Evolutionary conservation across 2,329 filamentous ascomycete genomes (phyloP), one percentile per base, ranked within the genome.

Genomic region (Fusarium sp.): DNA sequence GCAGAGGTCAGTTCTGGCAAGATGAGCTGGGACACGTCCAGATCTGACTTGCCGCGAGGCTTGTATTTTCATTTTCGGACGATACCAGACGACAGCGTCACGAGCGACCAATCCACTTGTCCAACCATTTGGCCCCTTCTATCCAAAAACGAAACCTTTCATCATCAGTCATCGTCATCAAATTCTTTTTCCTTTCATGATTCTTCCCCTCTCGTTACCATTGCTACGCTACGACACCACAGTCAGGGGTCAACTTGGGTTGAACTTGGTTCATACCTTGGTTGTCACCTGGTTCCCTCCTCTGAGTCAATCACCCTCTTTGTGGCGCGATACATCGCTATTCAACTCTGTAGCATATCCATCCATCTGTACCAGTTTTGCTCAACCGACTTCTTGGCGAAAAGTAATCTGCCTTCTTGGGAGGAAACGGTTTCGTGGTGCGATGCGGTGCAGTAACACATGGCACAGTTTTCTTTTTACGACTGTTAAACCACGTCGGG

Each of bases 1-100:
- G 68, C 75, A 77, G 74, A 76, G 77, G 83, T 86, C 84, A 83
- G 82, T 83, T 85, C 87, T 87, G 85, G 85, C 85, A 84, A 84
- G 83, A 82, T 83, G 83, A 83, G 81, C 81, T 80, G 82, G 85
- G 83, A 66, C 81, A 78, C 83, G 83, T 83, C 84, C 87, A 90
- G 88, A 90, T 89, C 85, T 89, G 85, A 86, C 85, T 87, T 88
- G 88, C 88, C 88, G 87, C 88, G 85, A 90, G 88, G 88, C 89
- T 88, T 82, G 83, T 83, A 83, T 83, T 84, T 83, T 85, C 83
- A 83, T 38, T 58, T 58, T 82, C 83, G 79, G 79, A 83, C 81
- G 75, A 82, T 78, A 83, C 79, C 82, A 85, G 81, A 85, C 80
- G 84, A 84, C 79, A 80, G 84, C 78, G 84, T 79, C 84, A 84